Evolutionary conservation across 805 yeast genomes (phyloP), one percentile per base, ranked within the genome.

Genomic region (Kodamaea nitidulidarum): DNA sequence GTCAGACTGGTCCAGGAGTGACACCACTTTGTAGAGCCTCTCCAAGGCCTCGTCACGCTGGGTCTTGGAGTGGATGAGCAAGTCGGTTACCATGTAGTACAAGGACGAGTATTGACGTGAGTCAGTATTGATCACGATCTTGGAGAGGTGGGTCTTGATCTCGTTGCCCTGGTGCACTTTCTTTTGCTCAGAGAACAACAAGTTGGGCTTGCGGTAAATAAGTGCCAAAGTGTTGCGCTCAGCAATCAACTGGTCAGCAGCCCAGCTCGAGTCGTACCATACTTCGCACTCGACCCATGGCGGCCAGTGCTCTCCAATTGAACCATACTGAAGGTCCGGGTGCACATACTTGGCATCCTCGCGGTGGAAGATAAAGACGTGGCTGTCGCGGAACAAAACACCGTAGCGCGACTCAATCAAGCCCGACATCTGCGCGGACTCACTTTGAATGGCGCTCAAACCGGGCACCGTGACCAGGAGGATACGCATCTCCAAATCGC

Each of bases 201-300:
- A 61, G 50, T 81, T 80, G 1, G 84, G 84, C 36, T 67, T 65
- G 8, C 65, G 68, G 41, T 65, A 63, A 2, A 76, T 60, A 16
- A 76, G 42, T 2, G 75, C 80, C 63, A 52, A 57, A 1, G 69
- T 51, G 18, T 56, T 63, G 17, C 54, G 52, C 32, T 67, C 71
- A n/a, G 58, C 46, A 7, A 67, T 56, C 21, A 66, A 48, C 40
- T 67, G 55, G 20, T 58, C 48, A 27, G 46, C 39, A 4, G 43
- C 44, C 41, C 49, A 21, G 3, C 43, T 21, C 21, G 45, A 40
- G 22, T 47, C 45, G 25, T 47, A 47, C 46, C 85, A 78, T 15
- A 81, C 67, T 52, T 87, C 95, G 33, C 75, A 55, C 2, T 88
- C 88, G 17, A 88, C 58, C 88, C 95, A 90, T 0, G 96, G 95